Conservation (phyloP, 2,329 filamentous ascomycete genomes). For the Colletotrichum zoysiae region DNA sequence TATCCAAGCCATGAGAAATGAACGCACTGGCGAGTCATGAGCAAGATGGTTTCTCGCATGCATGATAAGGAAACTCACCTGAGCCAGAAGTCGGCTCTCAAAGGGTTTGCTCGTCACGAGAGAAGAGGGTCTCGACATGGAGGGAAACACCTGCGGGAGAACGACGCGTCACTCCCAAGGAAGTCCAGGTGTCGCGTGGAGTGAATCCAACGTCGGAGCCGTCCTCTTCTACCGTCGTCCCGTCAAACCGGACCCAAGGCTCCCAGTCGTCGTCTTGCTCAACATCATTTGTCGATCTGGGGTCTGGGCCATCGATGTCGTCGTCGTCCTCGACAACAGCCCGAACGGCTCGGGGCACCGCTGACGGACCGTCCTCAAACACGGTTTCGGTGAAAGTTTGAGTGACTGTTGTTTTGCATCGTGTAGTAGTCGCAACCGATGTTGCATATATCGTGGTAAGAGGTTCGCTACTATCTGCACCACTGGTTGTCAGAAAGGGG, state of each 20-base stretch:
- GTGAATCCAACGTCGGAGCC: constrained; percentile 12
- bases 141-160: constrained; percentile 3
- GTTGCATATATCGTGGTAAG: constrained; percentile 34
- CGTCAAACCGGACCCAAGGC: constrained; percentile 17
- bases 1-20: neutral
- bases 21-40: neutral
- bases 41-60: neutral
- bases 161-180: constrained; percentile 19
- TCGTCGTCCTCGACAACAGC: constrained; percentile 4
- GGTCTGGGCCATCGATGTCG: neutral
- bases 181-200: constrained; percentile 18
- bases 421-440: constrained; percentile 27
- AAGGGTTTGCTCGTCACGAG: constrained; percentile 7
- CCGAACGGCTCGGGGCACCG: constrained; percentile 10
- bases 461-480: neutral
- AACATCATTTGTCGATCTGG: neutral
- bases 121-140: constrained; percentile 1
- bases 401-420: constrained; percentile 40
- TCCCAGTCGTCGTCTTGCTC: constrained; percentile 12
- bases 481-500: constrained; percentile 32
- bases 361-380: constrained; percentile 35
- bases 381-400: constrained; percentile 40
- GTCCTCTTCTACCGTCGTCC: constrained; percentile 3
- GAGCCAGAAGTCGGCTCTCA: neutral
- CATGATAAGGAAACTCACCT: neutral